Evolutionary conservation across 2,329 filamentous ascomycete genomes (phyloP), one percentile per base, ranked within the genome.

Genomic region (Monilinia fructigena): DNA sequence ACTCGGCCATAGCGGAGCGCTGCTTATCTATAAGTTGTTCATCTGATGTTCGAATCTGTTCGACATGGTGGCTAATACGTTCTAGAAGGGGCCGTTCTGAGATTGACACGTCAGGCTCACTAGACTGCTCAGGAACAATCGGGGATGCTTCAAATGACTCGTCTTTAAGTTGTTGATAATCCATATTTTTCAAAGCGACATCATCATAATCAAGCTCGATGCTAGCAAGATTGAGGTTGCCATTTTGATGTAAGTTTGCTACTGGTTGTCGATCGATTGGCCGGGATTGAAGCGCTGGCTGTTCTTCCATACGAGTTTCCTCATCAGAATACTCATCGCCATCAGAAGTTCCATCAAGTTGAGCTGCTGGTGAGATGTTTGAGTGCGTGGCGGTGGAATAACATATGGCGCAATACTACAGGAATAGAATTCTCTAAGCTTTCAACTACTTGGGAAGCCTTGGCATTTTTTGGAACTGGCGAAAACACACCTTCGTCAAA

Each of bases 131-230:
- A 20, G 12, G 35, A 48, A 23, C 50, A n/a, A 23, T 31, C 14
- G 65, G 40, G 14, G 45, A 7, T 2, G n/a, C 55, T 56, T 67
- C 65, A 63, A 67, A 67, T n/a, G 60, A 58, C 53, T 67, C 52
- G 11, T 64, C 53, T 58, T 18, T 56, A 7, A 67, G 65, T 14
- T 59, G 45, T 12, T 28, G 26, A 35, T 64, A 67, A 14, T 28
- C 20, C 65, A 67, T 67, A 2, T 40, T 45, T 64, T 16, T 64
- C 20, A 67, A 31, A 31, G 28, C n/a, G 4, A n/a, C 42, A 55
- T 63, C 60, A 38, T 63, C 45, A 28, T 67, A 64, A 35, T 67
- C 65, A 26, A 63, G 53, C 26, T 28, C 26, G 14, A 64, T 64
- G 14, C 16, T 38, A 58, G 26, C 45, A 23, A 50, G 59, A 3